Conservation (phyloP, 768 basidiomycete genomes). For the Boletus sp. region DNA sequence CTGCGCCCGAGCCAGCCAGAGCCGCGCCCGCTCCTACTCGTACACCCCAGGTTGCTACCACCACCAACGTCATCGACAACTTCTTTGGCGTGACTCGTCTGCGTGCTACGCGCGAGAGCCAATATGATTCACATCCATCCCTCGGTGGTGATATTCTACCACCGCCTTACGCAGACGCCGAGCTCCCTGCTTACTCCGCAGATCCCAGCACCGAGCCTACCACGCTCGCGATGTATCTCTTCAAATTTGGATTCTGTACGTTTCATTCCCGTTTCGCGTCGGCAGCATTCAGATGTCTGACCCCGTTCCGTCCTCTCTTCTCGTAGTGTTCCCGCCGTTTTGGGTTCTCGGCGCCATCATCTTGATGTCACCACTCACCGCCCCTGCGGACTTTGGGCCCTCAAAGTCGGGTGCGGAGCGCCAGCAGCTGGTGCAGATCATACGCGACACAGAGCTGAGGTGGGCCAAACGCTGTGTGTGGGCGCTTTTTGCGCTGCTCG, state of each 20-base stretch:
- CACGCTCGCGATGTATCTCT: conserved; percentile 47
- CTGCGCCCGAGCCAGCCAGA: conserved; percentile 3
- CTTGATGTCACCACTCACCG: conserved; percentile 39
- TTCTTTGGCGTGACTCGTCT: conserved; percentile 29
- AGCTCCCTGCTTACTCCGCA: conserved; percentile 35
- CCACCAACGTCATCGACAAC: conserved; percentile 20
- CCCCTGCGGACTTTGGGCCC: conserved; percentile 28
- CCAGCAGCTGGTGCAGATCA: conserved; percentile 27
- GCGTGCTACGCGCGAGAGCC: conserved; percentile 19
- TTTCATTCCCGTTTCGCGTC: conserved; percentile 1
- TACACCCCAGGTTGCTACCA: conserved; percentile 1
- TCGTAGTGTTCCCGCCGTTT: conserved; percentile 47
- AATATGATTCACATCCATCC: conserved; percentile 25
- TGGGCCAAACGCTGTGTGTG: conserved; percentile 40
- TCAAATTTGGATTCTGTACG: conserved; percentile 51
- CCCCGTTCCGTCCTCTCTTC: background rate
- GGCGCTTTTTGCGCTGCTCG: conserved; percentile 1
- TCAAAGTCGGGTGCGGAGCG: conserved; percentile 39
- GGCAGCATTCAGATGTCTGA: background rate
- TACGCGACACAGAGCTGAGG: conserved; percentile 38
- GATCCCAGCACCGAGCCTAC: conserved; percentile 33
- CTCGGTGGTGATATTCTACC: conserved; percentile 15
- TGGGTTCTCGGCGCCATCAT: conserved; percentile 45
- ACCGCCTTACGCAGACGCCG: conserved; percentile 33
- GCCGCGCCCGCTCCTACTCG: conserved; percentile 1